These are phyloP conservation scores for Ilex paraguariensis DNA, from an alignment of 305 asterid species.

Conservation along the genomic window DNA sequence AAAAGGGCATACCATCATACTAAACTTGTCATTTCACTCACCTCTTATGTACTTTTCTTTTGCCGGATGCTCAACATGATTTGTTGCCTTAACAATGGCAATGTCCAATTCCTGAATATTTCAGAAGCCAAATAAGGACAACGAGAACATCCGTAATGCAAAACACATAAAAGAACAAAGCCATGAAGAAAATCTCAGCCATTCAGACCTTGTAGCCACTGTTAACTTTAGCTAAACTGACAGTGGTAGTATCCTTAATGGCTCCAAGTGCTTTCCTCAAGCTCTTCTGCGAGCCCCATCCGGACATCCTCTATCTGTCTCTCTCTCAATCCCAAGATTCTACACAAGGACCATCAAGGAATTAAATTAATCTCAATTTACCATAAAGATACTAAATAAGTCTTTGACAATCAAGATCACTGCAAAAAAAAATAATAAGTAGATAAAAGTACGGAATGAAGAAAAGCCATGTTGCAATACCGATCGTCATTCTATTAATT, in stretches of 20 bases:
- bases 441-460: background rate
- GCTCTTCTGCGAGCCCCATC: conserved; percentile 81
- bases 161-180: conserved; percentile 3
- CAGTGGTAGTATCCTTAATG: conserved; percentile 91
- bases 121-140: conserved; percentile 5
- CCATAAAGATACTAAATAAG: conserved; percentile 14
- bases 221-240: conserved; percentile 90
- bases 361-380: conserved; percentile 18
- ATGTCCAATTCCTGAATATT: conserved; percentile 77
- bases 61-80: conserved; percentile 94
- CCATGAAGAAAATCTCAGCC: conserved; percentile 1
- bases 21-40: conserved; percentile 11
- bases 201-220: conserved; percentile 81
- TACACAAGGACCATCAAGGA: conserved; percentile 15
- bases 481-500: no score
- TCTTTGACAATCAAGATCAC: background rate
- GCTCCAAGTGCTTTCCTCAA: conserved; percentile 96
- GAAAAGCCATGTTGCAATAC: no score
- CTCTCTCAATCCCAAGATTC: conserved; percentile 29
- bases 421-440: background rate
- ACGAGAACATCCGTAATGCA: conserved; percentile 4
- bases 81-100: conserved; percentile 97
- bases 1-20: conserved; percentile 1
- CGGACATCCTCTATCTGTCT: conserved; percentile 58
- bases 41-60: conserved; percentile 93